Conservation (phyloP, 2,329 filamentous ascomycete genomes). For the Ophiocordyceps camponoti-leonardi region DNA sequence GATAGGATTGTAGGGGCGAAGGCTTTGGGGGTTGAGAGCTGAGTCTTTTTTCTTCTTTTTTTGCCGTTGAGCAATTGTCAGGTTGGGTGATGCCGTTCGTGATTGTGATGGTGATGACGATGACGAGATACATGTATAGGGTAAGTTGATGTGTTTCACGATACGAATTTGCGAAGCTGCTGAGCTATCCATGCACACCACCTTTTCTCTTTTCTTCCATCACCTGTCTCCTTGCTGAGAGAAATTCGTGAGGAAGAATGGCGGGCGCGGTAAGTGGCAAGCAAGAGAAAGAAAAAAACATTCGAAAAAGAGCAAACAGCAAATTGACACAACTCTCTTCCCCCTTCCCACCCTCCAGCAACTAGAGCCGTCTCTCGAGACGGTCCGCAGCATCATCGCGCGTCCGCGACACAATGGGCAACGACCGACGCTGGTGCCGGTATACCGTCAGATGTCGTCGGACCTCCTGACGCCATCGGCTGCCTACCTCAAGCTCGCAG, state of each 20-base stretch:
- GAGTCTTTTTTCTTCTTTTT: slow-evolving; percentile 1
- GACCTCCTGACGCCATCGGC: slow-evolving; percentile 90
- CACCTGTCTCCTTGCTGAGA: neutral
- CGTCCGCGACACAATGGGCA: slow-evolving; percentile 13
- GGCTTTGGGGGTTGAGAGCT: slow-evolving; percentile 54
- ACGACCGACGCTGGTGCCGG: slow-evolving; percentile 56
- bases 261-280: neutral
- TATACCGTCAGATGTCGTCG: slow-evolving; percentile 73
- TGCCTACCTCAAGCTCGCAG: slow-evolving; percentile 82
- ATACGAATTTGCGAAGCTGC: too few species aligned
- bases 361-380: slow-evolving; percentile 28
- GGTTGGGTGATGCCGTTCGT: neutral
- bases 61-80: neutral
- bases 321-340: neutral
- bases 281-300: neutral
- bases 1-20: slow-evolving; percentile 59
- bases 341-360: slow-evolving; percentile 14
- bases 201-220: too few species aligned
- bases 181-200: too few species aligned
- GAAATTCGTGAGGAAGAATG: neutral
- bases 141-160: too few species aligned
- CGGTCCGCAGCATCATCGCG: slow-evolving; percentile 24
- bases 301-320: neutral
- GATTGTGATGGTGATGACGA: neutral
- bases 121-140: neutral